Conservation (phyloP, 768 basidiomycete species). For the Hygrophorus russula region DNA sequence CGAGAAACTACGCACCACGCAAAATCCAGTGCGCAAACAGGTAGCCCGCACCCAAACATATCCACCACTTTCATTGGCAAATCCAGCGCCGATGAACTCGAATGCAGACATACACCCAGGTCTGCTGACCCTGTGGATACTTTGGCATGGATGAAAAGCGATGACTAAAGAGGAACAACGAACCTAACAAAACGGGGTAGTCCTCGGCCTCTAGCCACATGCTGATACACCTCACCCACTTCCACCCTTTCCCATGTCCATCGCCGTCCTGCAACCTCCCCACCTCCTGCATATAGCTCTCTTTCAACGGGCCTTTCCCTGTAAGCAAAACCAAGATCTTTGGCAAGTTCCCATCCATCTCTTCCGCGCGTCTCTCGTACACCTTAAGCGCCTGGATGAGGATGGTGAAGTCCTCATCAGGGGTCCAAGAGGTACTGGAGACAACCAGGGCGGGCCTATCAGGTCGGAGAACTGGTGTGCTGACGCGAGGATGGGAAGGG, state of each 20-base stretch:
- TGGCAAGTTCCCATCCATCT: conserved; percentile 34
- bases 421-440: conserved; percentile 94
- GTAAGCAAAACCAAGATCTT: conserved; percentile 79
- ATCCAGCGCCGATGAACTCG: conserved; percentile 82
- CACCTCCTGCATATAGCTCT: conserved; percentile 64
- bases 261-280: conserved; percentile 30
- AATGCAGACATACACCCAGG: conserved; percentile 83
- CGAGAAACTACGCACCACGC: conserved; percentile 46
- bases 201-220: conserved; percentile 86
- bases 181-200: conserved; percentile 81
- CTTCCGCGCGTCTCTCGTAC: conserved; percentile 54
- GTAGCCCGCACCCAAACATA: conserved; percentile 96
- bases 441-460: conserved; percentile 83
- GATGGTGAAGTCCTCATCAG: conserved; percentile 89
- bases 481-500: conserved; percentile 22
- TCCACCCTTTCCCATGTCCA: conserved; percentile 40
- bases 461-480: conserved; percentile 37
- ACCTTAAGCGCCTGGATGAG: conserved; percentile 61
- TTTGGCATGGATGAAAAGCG: background rate
- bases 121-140: conserved; percentile 66
- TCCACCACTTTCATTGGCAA: conserved; percentile 99
- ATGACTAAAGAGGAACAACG: conserved; percentile 7
- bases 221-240: conserved; percentile 67
- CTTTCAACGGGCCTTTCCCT: conserved; percentile 76
- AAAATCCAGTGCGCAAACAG: conserved; percentile 86